Base-by-base conservation (phyloP, 2,329 filamentous ascomycete genomes). In the Beauveria pseudobassiana region DNA sequence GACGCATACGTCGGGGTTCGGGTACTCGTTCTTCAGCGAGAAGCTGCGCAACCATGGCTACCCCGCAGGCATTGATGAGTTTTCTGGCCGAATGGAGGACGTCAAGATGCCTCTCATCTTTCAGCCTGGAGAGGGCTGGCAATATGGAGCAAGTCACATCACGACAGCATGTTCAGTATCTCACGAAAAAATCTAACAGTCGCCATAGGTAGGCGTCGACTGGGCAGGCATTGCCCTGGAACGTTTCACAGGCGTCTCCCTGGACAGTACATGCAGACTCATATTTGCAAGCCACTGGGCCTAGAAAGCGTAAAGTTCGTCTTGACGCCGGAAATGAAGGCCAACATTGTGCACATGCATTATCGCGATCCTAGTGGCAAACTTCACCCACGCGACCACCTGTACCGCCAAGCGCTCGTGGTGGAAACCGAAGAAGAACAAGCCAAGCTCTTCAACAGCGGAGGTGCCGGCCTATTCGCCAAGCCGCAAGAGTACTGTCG, bases 91-190 rank as follows among this genome's bases (percentile, higher is more conserved):
- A 6, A 67, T 78, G 18, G 75, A 77, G 38, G 84, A 84, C 26
- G 74, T 87, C 49, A 67, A 78, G 42, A 69, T 73, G 62, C 82
- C 86, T 1, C 70, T 90, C 18, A 69, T 88, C 1, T 84, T 86
- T 65, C 84, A 89, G 65, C 87, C 87, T 0, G 86, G 86, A 0
- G 78, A 80, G 26, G 75, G 75, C 3, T 89, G 84, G 82, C 78
- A 83, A 62, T 88, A 89, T 24, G 81, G 82, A 0, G 79, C 83
- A 70, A 74, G 76, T 72, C 61, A 28, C 9, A 24, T 28, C 28
- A 28, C 28, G 2, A 28, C 20, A 12, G 10, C 5, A 4, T 49
- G 12, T 24, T 22, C 3, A 10, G 12, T 34, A 26, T 24, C 18
- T 3, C 5, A 28, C 20, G 14, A 8, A 28, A 6, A 22, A 20